Evolutionary conservation across 2,329 filamentous ascomycete genomes (phyloP), one percentile per base, ranked within the genome.

Genomic region (Penicillium decumbens): DNA sequence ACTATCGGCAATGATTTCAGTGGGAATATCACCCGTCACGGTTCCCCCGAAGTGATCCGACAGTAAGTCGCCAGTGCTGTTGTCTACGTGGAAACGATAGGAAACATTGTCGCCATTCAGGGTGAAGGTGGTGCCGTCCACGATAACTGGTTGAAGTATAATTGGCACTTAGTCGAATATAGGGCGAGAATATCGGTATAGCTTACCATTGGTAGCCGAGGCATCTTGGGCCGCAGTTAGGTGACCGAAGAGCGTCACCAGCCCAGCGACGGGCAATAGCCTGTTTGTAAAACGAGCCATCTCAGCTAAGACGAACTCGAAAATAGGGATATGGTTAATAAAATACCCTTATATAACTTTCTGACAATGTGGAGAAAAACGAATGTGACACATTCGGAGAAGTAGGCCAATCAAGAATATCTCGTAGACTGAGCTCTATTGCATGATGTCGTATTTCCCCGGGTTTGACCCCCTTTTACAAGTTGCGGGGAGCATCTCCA

Each of bases 11-110:
- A 51, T 64, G 3, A 55, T 61, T 32, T 74, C 70, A 1, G 72
- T 69, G 0, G 75, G 73, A 1, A 78, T 71, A 13, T 78, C 74
- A 43, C 83, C 82, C 2, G 75, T 75, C 3, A 77, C 72, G 1
- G 72, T 74, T 10, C 76, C 80, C 37, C 82, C 83, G 54, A 82
- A 85, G 59, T 85, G 82, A 56, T 84, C 81, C 0, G 78, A 76
- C 13, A 80, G 63, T 32, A 85, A 72, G 47, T 85, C 81, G 3
- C 78, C 76, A 0, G 77, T 79, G 7, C 60, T 62, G 3, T 75
- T 67, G 53, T 85, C 78, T 39, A 84, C 80, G 54, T 84, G 82
- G 63, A 85, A 84, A 38, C 80, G 78, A 58, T 85, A 85, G 1
- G 81, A 83, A 27, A 82, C 72, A 54, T 73, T 72, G 40, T 77